Base-by-base conservation (phyloP, 495 filamentous ascomycete species). In the Lineolata rhizophorae region DNA sequence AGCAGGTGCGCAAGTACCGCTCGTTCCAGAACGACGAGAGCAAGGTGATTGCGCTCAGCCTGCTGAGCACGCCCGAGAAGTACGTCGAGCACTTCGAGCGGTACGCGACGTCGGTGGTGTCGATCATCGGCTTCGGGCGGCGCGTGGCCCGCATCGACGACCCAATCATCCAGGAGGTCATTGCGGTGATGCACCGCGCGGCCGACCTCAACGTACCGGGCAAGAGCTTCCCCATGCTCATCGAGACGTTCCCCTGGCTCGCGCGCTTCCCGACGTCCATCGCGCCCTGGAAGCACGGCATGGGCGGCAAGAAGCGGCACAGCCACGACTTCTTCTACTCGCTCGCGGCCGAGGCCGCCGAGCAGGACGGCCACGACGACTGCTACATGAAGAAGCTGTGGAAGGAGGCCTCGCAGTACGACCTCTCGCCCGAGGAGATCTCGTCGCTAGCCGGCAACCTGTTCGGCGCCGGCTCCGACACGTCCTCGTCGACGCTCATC, bases 151-250 rank as follows among this genome's bases (percentile, higher is more conserved):
- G 43, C 19, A 44, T 42, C 5, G 44, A 48, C 62, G 67, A 60
- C 43, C 54, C 54, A 10, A 56, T 60, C 32, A 57, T 60, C 33
- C 58, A 55, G 0, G 56, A 58, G 30, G 55, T 60, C 4, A 58
- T 60, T 49, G 41, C 42, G 10, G 36, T 52, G 10, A 55, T 55
- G 52, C 52, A 53, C 15, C 25, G 27, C 5, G 52, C 52, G 2
- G 48, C 50, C 10, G 45, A 46, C 29, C 37, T 55, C 27, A 53
- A 53, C 39, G 52, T 53, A 14, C 67, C 67, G 1, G 65, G 66
- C 11, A 71, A 66, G 38, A 56, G 43, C 0, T 69, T 70, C 33
- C 67, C 66, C 3, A 71, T 71, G 66, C 37, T 69, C 12, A 55
- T 69, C 39, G 65, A 69, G 41, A 68, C 64, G 0, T 71, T 69